Conservation (phyloP, 2,329 filamentous ascomycete genomes). For the Pseudogymnoascus sp. region DNA sequence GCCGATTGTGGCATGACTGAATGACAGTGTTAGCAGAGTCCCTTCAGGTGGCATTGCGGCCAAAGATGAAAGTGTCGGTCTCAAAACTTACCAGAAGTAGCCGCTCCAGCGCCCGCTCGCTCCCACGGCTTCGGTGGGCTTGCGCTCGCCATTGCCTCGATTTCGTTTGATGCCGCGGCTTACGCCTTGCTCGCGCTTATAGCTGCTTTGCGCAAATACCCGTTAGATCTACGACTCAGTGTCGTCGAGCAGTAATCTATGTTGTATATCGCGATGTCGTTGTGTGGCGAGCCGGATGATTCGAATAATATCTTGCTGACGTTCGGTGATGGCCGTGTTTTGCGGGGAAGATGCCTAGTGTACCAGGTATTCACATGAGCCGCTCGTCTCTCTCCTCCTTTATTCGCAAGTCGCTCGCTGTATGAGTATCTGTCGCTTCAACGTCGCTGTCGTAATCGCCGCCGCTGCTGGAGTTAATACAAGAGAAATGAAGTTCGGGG, state of each 20-base stretch:
- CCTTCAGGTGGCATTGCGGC: background rate
- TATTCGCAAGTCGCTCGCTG: background rate
- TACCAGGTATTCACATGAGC: background rate
- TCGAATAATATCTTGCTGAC: background rate
- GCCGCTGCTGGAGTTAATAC: background rate
- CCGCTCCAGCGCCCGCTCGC: constrained; percentile 50
- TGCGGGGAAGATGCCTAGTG: background rate
- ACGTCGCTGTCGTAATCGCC: background rate
- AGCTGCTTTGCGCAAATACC: background rate
- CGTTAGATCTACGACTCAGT: background rate
- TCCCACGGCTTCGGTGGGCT: constrained; percentile 99
- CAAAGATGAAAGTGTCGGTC: background rate
- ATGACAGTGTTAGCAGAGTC: constrained; percentile 13
- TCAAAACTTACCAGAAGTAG: constrained; percentile 23
- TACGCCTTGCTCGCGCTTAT: background rate
- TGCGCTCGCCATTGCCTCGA: constrained; percentile 39
- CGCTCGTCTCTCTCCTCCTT: background rate
- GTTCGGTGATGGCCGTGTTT: background rate
- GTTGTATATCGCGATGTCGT: background rate
- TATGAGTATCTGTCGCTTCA: background rate
- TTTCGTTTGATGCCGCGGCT: constrained; percentile 9
- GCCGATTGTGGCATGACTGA: constrained; percentile 30
- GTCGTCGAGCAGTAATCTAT: background rate
- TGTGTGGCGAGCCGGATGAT: background rate
- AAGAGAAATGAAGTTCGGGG: background rate